Evolutionary conservation across 768 basidiomycete species (phyloP).

Genomic region (Suillus placidus): DNA sequence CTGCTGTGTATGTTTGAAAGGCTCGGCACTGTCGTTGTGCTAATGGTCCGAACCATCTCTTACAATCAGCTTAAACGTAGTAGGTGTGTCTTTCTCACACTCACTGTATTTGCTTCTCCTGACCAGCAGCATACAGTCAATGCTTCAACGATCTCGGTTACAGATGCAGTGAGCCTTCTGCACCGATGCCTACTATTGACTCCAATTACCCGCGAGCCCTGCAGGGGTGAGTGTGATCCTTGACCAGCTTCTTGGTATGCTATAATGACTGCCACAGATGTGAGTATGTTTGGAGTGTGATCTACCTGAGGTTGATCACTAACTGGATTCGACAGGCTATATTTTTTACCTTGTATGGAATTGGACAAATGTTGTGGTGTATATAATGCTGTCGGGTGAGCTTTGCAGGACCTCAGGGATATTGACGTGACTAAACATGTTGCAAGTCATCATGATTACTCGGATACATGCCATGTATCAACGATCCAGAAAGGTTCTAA

Average conservation of each 20-base stretch:
- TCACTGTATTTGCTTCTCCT: background rate
- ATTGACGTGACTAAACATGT: background rate
- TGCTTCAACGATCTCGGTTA: background rate
- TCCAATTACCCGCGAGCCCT: too few relatives aligned
- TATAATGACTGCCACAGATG: background rate
- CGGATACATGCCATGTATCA: background rate
- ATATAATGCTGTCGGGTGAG: background rate
- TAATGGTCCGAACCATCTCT: background rate
- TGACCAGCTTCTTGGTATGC: background rate
- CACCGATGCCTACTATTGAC: background rate
- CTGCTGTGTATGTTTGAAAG: background rate
- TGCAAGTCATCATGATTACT: background rate
- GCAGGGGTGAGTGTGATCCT: background rate
- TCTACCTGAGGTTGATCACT: background rate
- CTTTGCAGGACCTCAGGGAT: background rate
- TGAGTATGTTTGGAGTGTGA: background rate
- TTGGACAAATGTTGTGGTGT: background rate
- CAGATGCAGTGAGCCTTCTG: background rate
- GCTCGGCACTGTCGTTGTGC: background rate
- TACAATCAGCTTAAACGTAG: background rate
- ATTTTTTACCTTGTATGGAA: background rate
- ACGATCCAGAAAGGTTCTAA: background rate
- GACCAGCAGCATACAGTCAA: background rate
- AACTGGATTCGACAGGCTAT: background rate
- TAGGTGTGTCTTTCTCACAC: background rate